Percentiles rank a stretch among this genome's conserved stretches.
These are phyloP conservation scores for Achaetomium macrosporum DNA, from an alignment of 2,329 filamentous ascomycete genomes.

Conservation along the genomic window DNA sequence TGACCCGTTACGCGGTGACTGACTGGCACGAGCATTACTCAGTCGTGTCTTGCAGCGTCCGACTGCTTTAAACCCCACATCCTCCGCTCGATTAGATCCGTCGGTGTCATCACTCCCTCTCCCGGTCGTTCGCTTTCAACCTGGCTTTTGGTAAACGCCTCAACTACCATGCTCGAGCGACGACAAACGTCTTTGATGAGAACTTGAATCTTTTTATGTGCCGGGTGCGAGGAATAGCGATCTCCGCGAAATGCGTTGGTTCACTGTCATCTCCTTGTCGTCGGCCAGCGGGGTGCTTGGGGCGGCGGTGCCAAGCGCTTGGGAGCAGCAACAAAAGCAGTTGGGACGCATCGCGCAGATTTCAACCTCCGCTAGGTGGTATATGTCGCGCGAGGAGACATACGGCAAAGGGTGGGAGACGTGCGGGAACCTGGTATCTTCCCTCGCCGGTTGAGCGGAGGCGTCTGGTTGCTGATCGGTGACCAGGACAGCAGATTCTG, in stretches of 20 bases:
- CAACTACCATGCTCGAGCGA: not conserved
- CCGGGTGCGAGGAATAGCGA: not conserved
- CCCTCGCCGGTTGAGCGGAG: not conserved
- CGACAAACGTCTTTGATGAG: not conserved
- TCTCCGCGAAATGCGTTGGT: not conserved
- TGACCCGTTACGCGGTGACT: not conserved
- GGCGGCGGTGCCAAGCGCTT: not conserved
- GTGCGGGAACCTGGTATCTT: slow-evolving; percentile 27
- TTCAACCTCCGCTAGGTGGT: slow-evolving; percentile 19
- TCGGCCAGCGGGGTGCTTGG: not conserved
- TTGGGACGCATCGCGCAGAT: not conserved
- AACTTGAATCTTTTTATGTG: not conserved
- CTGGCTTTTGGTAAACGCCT: not conserved
- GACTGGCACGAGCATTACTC: not conserved
- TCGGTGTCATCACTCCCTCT: not conserved
- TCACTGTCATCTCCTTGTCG: not conserved
- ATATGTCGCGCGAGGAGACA: slow-evolving; percentile 31
- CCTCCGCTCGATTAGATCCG: not conserved
- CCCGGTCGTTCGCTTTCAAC: not conserved
- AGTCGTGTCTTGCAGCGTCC: not conserved
- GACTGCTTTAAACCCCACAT: not conserved
- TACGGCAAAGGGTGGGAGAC: slow-evolving; percentile 30
- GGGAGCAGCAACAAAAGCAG: not conserved
- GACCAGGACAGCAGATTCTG: slow-evolving; percentile 28
- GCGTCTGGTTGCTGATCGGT: not conserved